Conservation (phyloP, 768 basidiomycete genomes). For the Agrocybe praecox region DNA sequence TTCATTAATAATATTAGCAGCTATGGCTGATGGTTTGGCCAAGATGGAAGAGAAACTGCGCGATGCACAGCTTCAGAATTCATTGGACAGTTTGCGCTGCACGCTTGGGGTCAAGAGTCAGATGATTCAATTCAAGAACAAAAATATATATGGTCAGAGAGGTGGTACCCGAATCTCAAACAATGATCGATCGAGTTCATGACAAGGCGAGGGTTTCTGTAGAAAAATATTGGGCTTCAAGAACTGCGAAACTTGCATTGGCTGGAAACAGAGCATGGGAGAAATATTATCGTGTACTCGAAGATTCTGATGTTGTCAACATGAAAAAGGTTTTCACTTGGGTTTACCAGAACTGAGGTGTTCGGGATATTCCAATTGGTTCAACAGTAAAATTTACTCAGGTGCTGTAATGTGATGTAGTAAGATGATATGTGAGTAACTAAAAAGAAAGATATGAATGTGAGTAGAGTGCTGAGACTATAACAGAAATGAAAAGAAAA, state of each 20-base stretch:
- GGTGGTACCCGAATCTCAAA: constrained; percentile 2
- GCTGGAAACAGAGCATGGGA: constrained; percentile 14
- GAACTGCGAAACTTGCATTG: constrained; percentile 10
- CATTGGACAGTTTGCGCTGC: constrained; percentile 1
- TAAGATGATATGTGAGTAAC: no score
- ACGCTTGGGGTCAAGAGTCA: constrained; percentile 7
- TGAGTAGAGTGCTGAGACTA: no score
- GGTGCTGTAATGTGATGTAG: constrained; percentile 22
- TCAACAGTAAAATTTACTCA: no score
- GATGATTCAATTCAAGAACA: no score
- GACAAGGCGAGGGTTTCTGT: constrained; percentile 1
- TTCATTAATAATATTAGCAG: no score
- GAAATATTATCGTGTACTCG: neutral
- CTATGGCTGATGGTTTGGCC: no score
- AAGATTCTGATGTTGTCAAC: constrained; percentile 13
- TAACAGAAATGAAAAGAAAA: no score
- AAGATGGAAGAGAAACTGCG: no score
- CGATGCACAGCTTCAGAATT: constrained; percentile 13
- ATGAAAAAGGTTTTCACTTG: no score
- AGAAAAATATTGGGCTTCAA: constrained; percentile 7
- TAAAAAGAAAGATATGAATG: no score
- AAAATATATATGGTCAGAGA: neutral
- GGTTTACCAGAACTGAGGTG: constrained; percentile 13
- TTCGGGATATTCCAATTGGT: neutral
- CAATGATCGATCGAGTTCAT: constrained; percentile 11